Base-by-base conservation (phyloP, 2,329 filamentous ascomycete genomes). In the Sclerotinia nivalis region DNA sequence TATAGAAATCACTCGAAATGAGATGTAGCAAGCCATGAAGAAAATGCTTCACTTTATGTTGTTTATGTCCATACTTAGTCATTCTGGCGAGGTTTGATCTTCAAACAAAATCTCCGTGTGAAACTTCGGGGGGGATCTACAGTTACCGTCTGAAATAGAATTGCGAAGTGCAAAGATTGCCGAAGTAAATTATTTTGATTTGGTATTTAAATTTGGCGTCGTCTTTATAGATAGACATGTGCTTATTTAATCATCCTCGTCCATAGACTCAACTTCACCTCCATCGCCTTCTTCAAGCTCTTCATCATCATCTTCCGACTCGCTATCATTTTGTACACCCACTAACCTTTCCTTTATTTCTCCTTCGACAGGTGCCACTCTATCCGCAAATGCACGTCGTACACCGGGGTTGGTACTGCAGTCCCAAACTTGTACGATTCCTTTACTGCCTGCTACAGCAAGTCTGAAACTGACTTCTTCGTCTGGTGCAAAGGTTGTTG, bases 361-460 rank as follows among this genome's bases (percentile, higher is more conserved):
- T 22, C 84, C 88, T 62, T 87, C 87, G 9, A 84, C 81, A 72
- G 84, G 82, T 49, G 87, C 85, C 70, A 95, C 85, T 70, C 88
- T 89, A 76, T 83, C 88, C 49, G 91, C 93, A 82, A 99, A 99
- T 1, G 91, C 90, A 73, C 91, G 87, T 70, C 96, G 88, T 45
- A 99, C 93, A 37, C 91, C 91, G 20, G 88, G 88, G 79, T 99
- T 99, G 70, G 96, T 99, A 80, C 93, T 90, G 43, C 76, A 78
- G 70, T 78, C 77, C 96, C 96, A 99, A 67, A 99, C 89, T 79
- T 97, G 92, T 78, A 98, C 89, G 49, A 88, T 88, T 59, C 96
- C 96, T 83, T 96, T 96, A 84, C 94, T 98, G 69, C 96, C 96
- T 9, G 95, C 96, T 25, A 99, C 93, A 2, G 94, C 92, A 58